Evolutionary conservation across 2,329 filamentous ascomycete genomes (phyloP), one percentile per base, ranked within the genome.

Genomic region (Allantophomopsis cytisporea): DNA sequence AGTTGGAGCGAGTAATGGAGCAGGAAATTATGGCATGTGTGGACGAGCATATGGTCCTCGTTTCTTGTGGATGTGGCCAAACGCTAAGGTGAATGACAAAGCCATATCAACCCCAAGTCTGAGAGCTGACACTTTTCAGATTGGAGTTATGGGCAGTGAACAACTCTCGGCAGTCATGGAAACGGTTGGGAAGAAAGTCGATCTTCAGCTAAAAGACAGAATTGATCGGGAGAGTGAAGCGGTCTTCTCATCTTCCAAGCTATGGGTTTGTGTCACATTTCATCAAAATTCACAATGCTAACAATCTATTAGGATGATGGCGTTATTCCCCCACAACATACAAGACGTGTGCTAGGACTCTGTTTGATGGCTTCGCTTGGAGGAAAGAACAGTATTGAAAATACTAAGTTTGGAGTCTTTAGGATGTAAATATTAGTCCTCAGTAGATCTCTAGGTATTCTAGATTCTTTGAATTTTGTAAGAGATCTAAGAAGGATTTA

Each of bases 21-120:
- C 89, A 7, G 91, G 91, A 4, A 98, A 96, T 60, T 98, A 98
- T 57, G 91, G 89, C 52, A 98, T 98, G 91, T 96, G 86, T 56
- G 91, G 91, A 16, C 74, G 91, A 38, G 89, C 91, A 2, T 98
- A 95, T 60, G 76, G 75, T n/a, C 89, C 89, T 0, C 70, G 87
- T 11, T 86, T 96, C 59, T 62, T 96, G 44, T 95, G 86, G 78
- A 93, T 89, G 70, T 98, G 91, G 91, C 91, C 91, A 32, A 94
- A 94, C 51, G 87, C 91, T n/a, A 83, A 83, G 55, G 23, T 28
- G 10, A 28, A 8, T 5, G 3, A 28, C 4, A 28, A 8, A 28
- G 23, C 11, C 86, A 94, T 37, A 14, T 20, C 7, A 10, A 6
- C 5, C 23, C 11, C 3, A 12, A 6, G 23, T 6, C 7, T 28